Conservation (phyloP, 1,284 basidiomycete species). For the Leccinum subatratum region DNA sequence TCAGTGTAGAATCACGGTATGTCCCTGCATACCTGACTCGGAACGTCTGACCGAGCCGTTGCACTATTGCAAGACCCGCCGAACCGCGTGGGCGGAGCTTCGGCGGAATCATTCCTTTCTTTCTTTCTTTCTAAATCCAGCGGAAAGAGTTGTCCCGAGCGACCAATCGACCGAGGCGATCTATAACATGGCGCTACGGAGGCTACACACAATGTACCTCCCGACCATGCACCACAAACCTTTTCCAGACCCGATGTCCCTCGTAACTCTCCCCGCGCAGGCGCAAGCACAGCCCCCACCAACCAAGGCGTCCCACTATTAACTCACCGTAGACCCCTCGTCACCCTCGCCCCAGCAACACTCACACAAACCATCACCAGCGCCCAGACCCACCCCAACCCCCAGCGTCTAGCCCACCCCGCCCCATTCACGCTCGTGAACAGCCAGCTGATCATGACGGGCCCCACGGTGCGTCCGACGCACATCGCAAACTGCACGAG, state of each 20-base stretch:
- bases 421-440: constrained; percentile 22
- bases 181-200: neutral
- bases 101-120: no score
- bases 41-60: neutral
- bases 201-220: neutral
- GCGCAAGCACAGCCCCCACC: neutral
- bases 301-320: neutral
- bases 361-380: constrained; percentile 16
- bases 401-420: constrained; percentile 16
- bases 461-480: constrained; percentile 19
- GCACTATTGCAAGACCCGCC: neutral
- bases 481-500: constrained; percentile 26
- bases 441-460: constrained; percentile 19
- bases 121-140: neutral
- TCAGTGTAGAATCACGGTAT: neutral
- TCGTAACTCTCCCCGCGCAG: neutral
- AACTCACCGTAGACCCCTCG: constrained; percentile 1
- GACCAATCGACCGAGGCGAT: neutral
- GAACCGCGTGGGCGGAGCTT: no score
- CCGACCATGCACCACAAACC: neutral
- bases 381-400: constrained; percentile 19
- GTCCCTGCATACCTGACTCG: neutral
- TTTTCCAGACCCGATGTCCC: neutral
- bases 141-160: neutral
- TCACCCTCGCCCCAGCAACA: constrained; percentile 20